Percentiles rank a stretch among this genome's conserved stretches.
Conservation (phyloP, 2,329 filamentous ascomycete species). For the Ophiostoma sp. region DNA sequence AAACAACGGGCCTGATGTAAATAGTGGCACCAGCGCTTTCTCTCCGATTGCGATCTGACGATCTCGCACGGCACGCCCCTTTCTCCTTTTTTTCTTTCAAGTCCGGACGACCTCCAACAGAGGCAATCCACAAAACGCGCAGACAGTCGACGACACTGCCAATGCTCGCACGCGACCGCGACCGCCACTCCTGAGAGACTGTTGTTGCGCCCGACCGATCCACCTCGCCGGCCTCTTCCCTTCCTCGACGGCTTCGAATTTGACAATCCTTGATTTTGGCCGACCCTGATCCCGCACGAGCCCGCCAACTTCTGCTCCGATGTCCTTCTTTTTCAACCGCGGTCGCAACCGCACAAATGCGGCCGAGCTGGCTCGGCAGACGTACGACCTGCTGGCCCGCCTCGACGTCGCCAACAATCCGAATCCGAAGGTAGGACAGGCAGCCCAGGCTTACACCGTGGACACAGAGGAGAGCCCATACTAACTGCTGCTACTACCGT, state of each 20-base stretch:
- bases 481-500: not conserved
- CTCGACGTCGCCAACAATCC: slow-evolving; percentile 26
- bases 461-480: not conserved
- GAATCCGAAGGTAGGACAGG: slow-evolving; percentile 24
- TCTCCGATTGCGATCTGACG: slow-evolving; percentile 8
- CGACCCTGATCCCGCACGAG: not conserved
- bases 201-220: not conserved
- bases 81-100: not conserved
- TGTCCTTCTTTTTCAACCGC: slow-evolving; percentile 34
- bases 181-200: slow-evolving; percentile 9
- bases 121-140: not conserved
- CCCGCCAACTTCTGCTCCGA: slow-evolving; percentile 22
- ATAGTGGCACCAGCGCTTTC: slow-evolving; percentile 20
- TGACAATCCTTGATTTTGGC: not conserved
- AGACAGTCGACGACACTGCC: not conserved
- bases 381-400: slow-evolving; percentile 31
- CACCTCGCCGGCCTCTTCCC: not conserved
- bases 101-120: not conserved
- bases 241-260: not conserved
- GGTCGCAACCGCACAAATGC: slow-evolving; percentile 33
- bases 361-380: slow-evolving; percentile 32
- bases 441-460: not conserved
- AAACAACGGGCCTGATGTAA: slow-evolving; percentile 21
- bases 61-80: slow-evolving; percentile 1
- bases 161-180: slow-evolving; percentile 5